A percentile compares a stretch with the other conserved stretches of the same genome.
Conservation (phyloP, 2,329 filamentous ascomycete species). For the Eutypella sp. region DNA sequence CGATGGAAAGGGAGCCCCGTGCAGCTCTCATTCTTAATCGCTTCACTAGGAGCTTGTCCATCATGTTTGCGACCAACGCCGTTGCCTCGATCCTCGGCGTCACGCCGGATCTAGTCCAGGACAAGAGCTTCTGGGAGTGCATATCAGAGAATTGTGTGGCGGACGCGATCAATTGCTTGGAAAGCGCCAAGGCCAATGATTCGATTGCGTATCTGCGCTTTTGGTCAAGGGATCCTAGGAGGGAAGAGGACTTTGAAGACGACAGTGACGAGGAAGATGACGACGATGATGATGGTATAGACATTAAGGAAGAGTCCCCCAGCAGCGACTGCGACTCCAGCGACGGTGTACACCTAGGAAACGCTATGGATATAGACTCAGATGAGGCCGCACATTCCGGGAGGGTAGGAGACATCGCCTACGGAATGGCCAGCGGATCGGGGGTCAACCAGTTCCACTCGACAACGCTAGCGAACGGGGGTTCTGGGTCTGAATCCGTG, state of each 20-base stretch:
- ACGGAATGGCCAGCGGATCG: no score
- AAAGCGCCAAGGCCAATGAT: conserved; percentile 84
- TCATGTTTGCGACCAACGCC: conserved; percentile 82
- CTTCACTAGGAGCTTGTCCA: conserved; percentile 74
- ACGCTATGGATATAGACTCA: conserved; percentile 37
- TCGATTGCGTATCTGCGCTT: conserved; percentile 88
- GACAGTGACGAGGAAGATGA: conserved; percentile 39
- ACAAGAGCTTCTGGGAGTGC: conserved; percentile 82
- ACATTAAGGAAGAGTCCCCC: no score
- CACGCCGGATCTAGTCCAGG: conserved; percentile 61
- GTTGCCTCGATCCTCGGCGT: conserved; percentile 73
- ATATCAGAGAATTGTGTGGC: conserved; percentile 72
- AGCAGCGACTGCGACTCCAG: conserved; percentile 35
- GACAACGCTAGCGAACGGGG: neutral
- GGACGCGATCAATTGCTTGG: conserved; percentile 73
- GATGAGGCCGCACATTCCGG: conserved; percentile 20
- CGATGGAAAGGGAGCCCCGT: conserved; percentile 68
- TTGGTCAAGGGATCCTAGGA: conserved; percentile 71
- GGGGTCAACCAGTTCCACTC: conserved; percentile 14
- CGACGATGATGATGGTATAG: conserved; percentile 39
- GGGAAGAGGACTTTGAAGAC: conserved; percentile 45
- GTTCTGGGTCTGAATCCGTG: neutral
- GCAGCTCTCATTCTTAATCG: conserved; percentile 82
- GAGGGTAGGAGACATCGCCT: no score
- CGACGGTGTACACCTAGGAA: conserved; percentile 40